These are phyloP conservation scores for Arctium minus DNA, from an alignment of 129 eudicot genomes.

Conservation along the genomic window DNA sequence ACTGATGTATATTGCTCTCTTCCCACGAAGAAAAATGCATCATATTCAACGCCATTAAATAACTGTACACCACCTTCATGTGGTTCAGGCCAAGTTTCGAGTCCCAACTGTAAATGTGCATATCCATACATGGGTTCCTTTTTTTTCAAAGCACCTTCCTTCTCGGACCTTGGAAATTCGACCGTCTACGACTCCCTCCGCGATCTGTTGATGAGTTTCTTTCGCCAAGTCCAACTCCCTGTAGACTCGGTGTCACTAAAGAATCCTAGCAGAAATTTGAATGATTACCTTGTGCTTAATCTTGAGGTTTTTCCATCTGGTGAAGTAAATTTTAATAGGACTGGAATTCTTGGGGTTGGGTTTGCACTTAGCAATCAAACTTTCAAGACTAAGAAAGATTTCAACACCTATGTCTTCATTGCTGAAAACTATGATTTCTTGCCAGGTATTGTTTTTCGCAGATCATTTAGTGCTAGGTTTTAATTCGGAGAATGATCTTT, in stretches of 20 bases:
- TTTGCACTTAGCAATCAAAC: slow-evolving; percentile 43
- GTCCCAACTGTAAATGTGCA: slow-evolving; percentile 52
- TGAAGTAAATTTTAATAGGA: slow-evolving; percentile 38
- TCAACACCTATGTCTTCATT: slow-evolving; percentile 45
- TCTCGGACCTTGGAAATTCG: slow-evolving; percentile 41
- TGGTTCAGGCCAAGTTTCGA: slow-evolving; percentile 27
- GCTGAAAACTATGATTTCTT: slow-evolving; percentile 26
- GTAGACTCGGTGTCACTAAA: slow-evolving; percentile 46
- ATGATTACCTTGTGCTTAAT: slow-evolving; percentile 32
- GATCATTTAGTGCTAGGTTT: background rate
- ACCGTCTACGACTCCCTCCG: slow-evolving; percentile 25
- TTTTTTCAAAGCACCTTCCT: slow-evolving; percentile 36
- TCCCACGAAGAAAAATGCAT: slow-evolving; percentile 7
- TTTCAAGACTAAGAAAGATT: slow-evolving; percentile 37
- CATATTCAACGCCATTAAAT: slow-evolving; percentile 33
- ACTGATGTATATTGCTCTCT: slow-evolving; percentile 23
- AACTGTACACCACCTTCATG: slow-evolving; percentile 39
- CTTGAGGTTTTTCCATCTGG: slow-evolving; percentile 50
- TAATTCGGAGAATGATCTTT: too few relatives aligned
- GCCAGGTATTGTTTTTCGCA: slow-evolving; percentile 19
- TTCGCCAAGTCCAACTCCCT: slow-evolving; percentile 26
- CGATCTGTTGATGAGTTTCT: slow-evolving; percentile 19
- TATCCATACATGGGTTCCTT: slow-evolving; percentile 53
- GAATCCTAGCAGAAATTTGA: slow-evolving; percentile 27
- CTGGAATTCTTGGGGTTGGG: slow-evolving; percentile 38